Evolutionary conservation across 192 early-diverging fungal species (phyloP), one percentile per base, ranked within the genome.

Genomic region (Entomortierella parvispora): DNA sequence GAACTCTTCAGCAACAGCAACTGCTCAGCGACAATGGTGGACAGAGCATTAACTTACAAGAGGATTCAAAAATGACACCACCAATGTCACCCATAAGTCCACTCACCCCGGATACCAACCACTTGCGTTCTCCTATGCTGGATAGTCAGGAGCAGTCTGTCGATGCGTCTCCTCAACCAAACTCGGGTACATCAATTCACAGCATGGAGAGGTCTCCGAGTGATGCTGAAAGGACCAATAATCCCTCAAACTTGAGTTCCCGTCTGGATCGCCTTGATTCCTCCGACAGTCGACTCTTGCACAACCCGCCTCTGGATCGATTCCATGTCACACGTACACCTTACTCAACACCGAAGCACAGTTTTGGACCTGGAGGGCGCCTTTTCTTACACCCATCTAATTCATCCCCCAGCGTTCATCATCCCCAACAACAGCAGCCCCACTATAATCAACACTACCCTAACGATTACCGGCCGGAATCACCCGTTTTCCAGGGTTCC

Each of bases 401-500:
- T 2, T 31, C 31, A 15, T 18, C n/a, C n/a, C 26, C 12, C 9
- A 15, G 1, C 31, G 17, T 34, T 6, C 54, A 56, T 25, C 15
- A 25, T 8, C 32, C 15, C 31, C 54, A 31, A 20, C 54, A 62
- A 20, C 32, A 56, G 50, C 23, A 46, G 17, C 18, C 43, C 34
- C 17, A 42, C 44, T 15, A 18, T 31, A 1, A 11, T 9, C 58
- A 69, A 29, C 67, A 51, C 1, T 59, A 59, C 31, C 52, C 44
- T 0, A 42, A 15, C 6, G 74, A 77, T 2, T 64, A 77, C 37
- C 60, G 74, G 5, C 74, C 74, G 18, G 74, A 68, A 9, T 77
- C 74, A 2, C 74, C 74, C n/a, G 61, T 68, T 2, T 77, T 77
- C 58, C 74, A 77, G 57, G 74, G 74, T 28, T 65, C 61, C 0